Conservation (phyloP, 306 rosid species). For the Erythrophleum fordii region DNA sequence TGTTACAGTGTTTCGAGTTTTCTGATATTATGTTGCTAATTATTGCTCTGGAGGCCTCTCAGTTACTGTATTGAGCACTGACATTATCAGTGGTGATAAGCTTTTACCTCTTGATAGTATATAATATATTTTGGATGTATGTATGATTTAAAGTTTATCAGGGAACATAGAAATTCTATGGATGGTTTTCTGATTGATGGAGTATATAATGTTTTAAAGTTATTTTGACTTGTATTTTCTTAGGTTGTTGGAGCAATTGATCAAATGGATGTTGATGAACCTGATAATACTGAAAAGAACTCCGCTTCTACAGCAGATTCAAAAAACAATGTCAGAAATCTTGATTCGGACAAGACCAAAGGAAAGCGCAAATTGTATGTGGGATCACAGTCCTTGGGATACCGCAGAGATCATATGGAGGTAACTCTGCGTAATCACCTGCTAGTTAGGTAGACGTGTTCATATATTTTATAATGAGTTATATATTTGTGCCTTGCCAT, state of each 20-base stretch:
- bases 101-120: conserved; percentile 6
- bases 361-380: conserved; percentile 83
- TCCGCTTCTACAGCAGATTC: conserved; percentile 66
- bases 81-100: conserved; percentile 22
- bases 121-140: conserved; percentile 9
- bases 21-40: background rate
- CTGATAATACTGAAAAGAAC: conserved; percentile 68
- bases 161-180: background rate
- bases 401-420: conserved; percentile 95
- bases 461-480: background rate
- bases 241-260: conserved; percentile 94
- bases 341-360: conserved; percentile 76
- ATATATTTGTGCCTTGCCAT: conserved; percentile 30
- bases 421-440: conserved; percentile 44
- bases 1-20: conserved; percentile 13
- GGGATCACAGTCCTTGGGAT: conserved; percentile 93
- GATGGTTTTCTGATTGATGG: conserved; percentile 14
- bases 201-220: background rate
- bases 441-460: conserved; percentile 1
- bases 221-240: conserved; percentile 36
- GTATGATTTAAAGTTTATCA: background rate
- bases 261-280: conserved; percentile 90
- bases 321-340: conserved; percentile 54
- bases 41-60: background rate
- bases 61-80: background rate